These are phyloP conservation scores for Leucosporidium scottii DNA, from an alignment of 768 basidiomycete genomes.

Conservation along the genomic window DNA sequence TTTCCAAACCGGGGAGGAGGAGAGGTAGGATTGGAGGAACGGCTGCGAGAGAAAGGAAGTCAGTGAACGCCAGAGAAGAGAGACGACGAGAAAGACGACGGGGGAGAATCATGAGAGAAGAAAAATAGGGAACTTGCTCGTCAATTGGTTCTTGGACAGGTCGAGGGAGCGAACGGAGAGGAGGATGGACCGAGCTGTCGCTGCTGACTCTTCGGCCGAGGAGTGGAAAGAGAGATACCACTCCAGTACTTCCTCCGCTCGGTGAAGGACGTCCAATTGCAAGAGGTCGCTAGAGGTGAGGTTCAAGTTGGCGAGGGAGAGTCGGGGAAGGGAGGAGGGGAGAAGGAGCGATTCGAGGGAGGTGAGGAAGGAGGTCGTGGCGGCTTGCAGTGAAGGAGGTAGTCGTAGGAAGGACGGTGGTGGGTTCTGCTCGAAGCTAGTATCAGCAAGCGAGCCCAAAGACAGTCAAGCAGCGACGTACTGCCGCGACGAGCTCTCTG, in stretches of 20 bases:
- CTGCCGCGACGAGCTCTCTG: background rate
- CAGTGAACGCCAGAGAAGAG: too few relatives aligned
- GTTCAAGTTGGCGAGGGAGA: slow-evolving; percentile 11
- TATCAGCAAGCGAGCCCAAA: background rate
- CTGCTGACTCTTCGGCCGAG: background rate
- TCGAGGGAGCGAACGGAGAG: slow-evolving; percentile 7
- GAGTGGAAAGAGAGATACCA: slow-evolving; percentile 18
- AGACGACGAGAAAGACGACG: too few relatives aligned
- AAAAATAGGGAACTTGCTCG: too few relatives aligned
- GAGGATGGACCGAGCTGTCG: background rate
- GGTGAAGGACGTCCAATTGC: background rate
- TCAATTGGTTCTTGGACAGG: slow-evolving; percentile 15
- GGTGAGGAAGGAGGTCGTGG: slow-evolving; percentile 5
- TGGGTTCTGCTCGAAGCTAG: slow-evolving; percentile 6
- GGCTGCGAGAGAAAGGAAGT: background rate
- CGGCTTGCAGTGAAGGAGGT: background rate
- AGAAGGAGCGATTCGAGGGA: slow-evolving; percentile 23
- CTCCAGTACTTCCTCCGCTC: background rate
- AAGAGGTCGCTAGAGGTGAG: background rate
- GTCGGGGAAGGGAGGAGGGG: slow-evolving; percentile 15
- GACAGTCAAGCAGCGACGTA: background rate
- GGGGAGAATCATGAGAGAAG: too few relatives aligned
- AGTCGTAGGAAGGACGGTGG: background rate
- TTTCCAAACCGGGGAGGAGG: slow-evolving; percentile 20
- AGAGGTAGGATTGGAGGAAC: slow-evolving; percentile 7